Conservation (phyloP, 306 rosid genomes). For the Dalbergia oliveri region DNA sequence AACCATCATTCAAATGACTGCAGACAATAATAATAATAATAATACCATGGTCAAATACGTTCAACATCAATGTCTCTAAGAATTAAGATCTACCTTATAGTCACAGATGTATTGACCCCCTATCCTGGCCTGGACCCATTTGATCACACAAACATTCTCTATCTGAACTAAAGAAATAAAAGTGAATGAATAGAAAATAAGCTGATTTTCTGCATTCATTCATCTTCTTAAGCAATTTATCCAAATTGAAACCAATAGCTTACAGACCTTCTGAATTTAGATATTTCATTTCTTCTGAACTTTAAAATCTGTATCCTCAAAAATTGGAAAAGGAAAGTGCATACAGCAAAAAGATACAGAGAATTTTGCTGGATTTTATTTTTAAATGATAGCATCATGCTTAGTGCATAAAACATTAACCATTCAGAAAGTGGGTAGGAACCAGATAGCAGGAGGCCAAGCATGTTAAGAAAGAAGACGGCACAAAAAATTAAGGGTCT, state of each 20-base stretch:
- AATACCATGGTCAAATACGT: background rate
- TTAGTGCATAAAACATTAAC: background rate
- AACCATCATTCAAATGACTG: background rate
- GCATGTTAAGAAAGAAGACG: background rate
- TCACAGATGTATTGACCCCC: background rate
- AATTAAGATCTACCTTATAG: background rate
- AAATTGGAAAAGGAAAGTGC: slow-evolving; percentile 15
- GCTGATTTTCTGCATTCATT: slow-evolving; percentile 16
- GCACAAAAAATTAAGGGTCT: no score
- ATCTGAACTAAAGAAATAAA: background rate
- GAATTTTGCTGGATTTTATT: background rate
- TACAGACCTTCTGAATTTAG: background rate
- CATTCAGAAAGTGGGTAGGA: background rate
- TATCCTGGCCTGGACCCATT: slow-evolving; percentile 15
- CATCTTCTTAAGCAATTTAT: slow-evolving; percentile 26
- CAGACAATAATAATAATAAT: background rate
- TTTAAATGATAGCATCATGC: background rate
- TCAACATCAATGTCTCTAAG: slow-evolving; percentile 7
- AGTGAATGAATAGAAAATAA: slow-evolving; percentile 13
- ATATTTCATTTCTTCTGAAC: slow-evolving; percentile 29
- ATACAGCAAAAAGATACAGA: background rate
- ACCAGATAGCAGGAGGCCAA: background rate
- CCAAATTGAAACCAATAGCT: slow-evolving; percentile 38
- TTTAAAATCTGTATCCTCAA: background rate
- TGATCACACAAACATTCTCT: slow-evolving; percentile 16